A percentile compares a stretch with the other conserved stretches of the same genome.
Conservation (phyloP, 1,284 basidiomycete genomes). For the Bondarzewia mesenterica region DNA sequence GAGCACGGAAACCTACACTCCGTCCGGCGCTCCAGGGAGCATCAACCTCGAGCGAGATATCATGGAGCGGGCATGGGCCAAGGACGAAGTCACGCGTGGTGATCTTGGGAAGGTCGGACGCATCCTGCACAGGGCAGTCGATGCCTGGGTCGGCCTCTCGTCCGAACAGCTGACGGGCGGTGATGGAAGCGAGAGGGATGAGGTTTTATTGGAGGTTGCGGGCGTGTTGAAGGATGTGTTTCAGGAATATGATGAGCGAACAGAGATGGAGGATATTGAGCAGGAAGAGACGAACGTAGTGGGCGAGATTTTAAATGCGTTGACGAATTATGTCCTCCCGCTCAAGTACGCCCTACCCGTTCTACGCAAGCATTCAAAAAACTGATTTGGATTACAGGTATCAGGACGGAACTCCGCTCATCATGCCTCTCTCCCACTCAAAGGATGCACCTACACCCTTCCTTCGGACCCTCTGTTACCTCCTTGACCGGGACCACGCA, state of each 20-base stretch:
- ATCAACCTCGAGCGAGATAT: constrained; percentile 47
- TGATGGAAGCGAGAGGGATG: constrained; percentile 30
- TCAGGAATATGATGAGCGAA: constrained; percentile 58
- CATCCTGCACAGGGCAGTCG: constrained; percentile 41
- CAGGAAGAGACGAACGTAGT: constrained; percentile 58
- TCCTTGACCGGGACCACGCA: constrained; percentile 53
- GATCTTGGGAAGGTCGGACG: constrained; percentile 52
- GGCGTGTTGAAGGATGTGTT: constrained; percentile 63
- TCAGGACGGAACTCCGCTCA: constrained; percentile 40
- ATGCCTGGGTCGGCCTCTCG: constrained; percentile 41
- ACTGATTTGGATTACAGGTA: constrained; percentile 30
- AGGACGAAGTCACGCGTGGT: constrained; percentile 52
- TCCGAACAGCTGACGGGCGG: constrained; percentile 17
- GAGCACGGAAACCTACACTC: constrained; percentile 42
- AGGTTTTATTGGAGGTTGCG: constrained; percentile 58
- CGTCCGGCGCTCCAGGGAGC: constrained; percentile 48
- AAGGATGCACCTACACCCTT: constrained; percentile 46
- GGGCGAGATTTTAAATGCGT: constrained; percentile 48
- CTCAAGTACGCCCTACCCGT: constrained; percentile 35
- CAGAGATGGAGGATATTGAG: constrained; percentile 49
- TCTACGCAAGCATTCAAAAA: not conserved
- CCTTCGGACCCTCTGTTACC: constrained; percentile 46
- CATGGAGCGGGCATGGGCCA: constrained; percentile 65
- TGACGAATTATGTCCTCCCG: constrained; percentile 48
- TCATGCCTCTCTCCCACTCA: constrained; percentile 45